Evolutionary conservation across 2,329 filamentous ascomycete genomes (phyloP).

Genomic region (Colletotrichum noveboracense): DNA sequence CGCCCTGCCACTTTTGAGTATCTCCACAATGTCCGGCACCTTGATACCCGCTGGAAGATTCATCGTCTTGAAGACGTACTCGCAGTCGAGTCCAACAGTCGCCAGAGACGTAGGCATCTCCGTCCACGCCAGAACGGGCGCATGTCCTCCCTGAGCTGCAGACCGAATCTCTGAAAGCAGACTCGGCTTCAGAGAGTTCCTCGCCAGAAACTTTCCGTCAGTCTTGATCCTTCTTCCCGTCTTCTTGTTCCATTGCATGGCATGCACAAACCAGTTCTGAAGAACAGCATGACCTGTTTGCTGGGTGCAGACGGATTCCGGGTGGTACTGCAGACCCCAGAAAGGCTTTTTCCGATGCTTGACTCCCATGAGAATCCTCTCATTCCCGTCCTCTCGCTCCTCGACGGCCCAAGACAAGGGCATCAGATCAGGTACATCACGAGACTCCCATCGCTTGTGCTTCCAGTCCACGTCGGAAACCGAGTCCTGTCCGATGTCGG

Average conservation of each 20-base stretch:
- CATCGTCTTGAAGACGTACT: constrained; percentile 47
- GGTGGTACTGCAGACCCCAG: constrained; percentile 90
- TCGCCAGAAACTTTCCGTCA: constrained; percentile 28
- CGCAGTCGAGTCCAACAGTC: constrained; percentile 29
- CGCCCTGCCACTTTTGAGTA: constrained; percentile 41
- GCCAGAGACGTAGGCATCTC: constrained; percentile 27
- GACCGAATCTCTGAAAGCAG: constrained; percentile 31
- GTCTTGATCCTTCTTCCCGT: constrained; percentile 24
- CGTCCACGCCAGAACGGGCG: constrained; percentile 6
- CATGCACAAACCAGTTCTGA: constrained; percentile 76
- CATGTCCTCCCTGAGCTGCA: background rate
- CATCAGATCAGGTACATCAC: constrained; percentile 44
- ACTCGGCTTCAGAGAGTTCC: constrained; percentile 36
- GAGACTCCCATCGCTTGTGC: constrained; percentile 43
- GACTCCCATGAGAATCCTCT: constrained; percentile 77
- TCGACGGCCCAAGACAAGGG: constrained; percentile 69
- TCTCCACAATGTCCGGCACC: constrained; percentile 60
- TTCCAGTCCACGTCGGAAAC: constrained; percentile 41
- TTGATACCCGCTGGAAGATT: constrained; percentile 50
- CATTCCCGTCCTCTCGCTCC: constrained; percentile 38
- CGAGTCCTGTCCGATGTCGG: constrained; percentile 56
- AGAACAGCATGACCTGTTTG: constrained; percentile 68
- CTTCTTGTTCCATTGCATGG: constrained; percentile 62
- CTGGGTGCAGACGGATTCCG: constrained; percentile 86
- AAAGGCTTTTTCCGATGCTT: constrained; percentile 73